Evolutionary conservation across 129 eudicot genomes (phyloP), one percentile per base, ranked within the genome.

Genomic region (Artemisia argyi): DNA sequence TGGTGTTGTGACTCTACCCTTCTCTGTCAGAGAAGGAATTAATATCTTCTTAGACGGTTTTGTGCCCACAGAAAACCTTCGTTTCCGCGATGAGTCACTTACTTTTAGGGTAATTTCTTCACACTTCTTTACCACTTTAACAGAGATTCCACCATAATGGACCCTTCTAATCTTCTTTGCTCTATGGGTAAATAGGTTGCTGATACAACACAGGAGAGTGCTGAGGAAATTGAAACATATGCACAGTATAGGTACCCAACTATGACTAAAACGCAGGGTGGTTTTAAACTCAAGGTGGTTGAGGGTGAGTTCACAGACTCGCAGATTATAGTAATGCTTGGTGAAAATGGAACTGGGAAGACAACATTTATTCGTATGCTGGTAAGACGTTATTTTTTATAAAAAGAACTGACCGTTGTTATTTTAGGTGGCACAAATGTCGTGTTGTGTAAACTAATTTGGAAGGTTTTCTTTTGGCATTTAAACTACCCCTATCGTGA

Each of bases 251-350:
- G 28, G 65, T 92, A 92, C 78, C 91, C 1, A 39, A 39, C 46
- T 39, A 39, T 39, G 46, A 7, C 46, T 39, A 39, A 39, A 39
- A 39, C 46, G 1, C 95, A 81, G 74, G 96, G 98, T 2, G 81
- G 85, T 66, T 92, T 92, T 81, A 89, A 61, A 71, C 98, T 89
- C 60, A 76, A 73, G 82, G 96, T 83, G 74, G 49, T 62, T 26
- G 96, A 92, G 80, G 98, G 98, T 39, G 46, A 39, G 8, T 39
- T 39, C 46, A 39, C 46, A 39, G 10, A 39, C 46, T 39, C 46
- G 1, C 98, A 92, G 77, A 92, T 92, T 22, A 62, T 85, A 57
- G 96, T 92, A 55, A 89, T 89, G 96, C 92, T 92, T 81, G 98
- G 98, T 65, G 96, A 92, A 79, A 92, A 92, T 78, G 98, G 94